phyloP scores from a whole-genome alignment of 2,329 filamentous ascomycete genomes.

The Aureobasidium sp. region DNA sequence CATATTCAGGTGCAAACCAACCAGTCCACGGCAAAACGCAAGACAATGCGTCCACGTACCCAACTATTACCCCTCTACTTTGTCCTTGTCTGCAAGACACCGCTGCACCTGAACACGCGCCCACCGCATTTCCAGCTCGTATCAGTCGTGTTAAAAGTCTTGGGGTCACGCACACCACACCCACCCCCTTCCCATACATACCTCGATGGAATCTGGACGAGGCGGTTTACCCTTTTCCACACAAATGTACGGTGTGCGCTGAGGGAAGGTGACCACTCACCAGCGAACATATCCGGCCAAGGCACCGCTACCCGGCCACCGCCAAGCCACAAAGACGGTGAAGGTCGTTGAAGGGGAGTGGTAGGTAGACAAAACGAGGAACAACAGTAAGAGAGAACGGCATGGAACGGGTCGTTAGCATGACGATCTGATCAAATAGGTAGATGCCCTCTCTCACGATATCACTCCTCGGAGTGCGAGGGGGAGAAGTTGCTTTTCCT shows the following conservation, averaged over 20 bases:
- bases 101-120: neutral
- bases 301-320: slow-evolving; percentile 3
- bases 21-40: slow-evolving; percentile 1
- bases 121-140: neutral
- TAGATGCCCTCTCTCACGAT: neutral
- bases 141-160: neutral
- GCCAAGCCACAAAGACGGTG: slow-evolving; percentile 10
- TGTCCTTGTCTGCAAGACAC: neutral
- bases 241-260: neutral
- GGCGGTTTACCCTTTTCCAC: neutral
- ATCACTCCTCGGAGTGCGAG: neutral
- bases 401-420: slow-evolving; percentile 9
- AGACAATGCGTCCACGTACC: neutral
- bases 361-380: neutral
- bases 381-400: neutral
- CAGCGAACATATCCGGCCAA: slow-evolving; percentile 1
- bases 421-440: neutral
- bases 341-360: neutral
- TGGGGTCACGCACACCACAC: slow-evolving; percentile 8
- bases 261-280: neutral
- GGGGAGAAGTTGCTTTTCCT: neutral
- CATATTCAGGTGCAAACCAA: slow-evolving; percentile 3
- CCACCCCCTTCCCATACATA: neutral
- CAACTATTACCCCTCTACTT: neutral
- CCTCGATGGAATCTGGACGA: neutral